Base-by-base conservation (phyloP, 108 stramenopile genomes). In the Fistulifera pelliculosa region DNA sequence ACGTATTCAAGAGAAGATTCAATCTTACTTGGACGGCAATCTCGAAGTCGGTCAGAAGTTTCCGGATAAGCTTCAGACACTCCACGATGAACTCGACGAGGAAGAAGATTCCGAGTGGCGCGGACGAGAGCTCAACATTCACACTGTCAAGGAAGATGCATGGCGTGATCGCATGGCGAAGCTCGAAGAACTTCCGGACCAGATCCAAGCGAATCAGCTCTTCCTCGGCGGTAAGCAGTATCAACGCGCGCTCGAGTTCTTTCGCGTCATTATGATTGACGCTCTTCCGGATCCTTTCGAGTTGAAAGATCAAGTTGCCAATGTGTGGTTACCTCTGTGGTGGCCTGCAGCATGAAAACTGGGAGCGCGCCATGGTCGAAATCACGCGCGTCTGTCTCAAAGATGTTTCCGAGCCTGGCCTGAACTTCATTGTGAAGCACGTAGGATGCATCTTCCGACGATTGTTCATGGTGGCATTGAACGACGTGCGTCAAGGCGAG, bases 151-250 rank as follows among this genome's bases (percentile, higher is more conserved):
- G 5, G 84, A 86, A 54, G 67, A 81, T 23, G 27, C 58, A 0
- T 81, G 80, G 80, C 68, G 84, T 8, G 62, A 68, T 27, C 64
- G 60, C n/a, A 72, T 81, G 27, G 47, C 58, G 0, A 38, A n/a
- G 0, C 54, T 81, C 52, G 35, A 68, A 27, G 67, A 77, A 27
- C 62, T 57, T 11, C 78, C 80, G 2, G 51, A 64, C 19, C 41
- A 71, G 47, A 64, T 85, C 35, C 47, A 66, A 42, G 51, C 75
- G 0, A 64, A 79, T 17, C 64, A 68, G 41, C 73, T 53, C 38
- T 86, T 77, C 47, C 70, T 86, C 11, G 84, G 84, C 18, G 84
- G 84, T 11, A 86, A 86, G 44, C 84, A 86, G 45, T 69, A 77
- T 43, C 84, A 86, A 26, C 58, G 84, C 31, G 80, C 84, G 26